Conservation (phyloP, 306 rosid species). For the Rubus parviflorus region DNA sequence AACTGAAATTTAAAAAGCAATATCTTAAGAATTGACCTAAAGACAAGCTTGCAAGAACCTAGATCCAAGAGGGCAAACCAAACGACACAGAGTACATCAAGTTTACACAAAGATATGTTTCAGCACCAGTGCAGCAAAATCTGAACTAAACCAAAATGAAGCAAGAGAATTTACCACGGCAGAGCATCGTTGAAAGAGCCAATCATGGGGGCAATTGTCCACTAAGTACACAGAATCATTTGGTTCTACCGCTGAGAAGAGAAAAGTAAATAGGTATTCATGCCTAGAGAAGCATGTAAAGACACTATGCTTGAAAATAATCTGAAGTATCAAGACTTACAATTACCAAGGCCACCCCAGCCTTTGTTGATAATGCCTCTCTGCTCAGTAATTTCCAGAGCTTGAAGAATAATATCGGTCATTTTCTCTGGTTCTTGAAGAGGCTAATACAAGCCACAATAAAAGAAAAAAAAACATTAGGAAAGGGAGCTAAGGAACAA, state of each 20-base stretch:
- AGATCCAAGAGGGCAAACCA: too few relatives aligned
- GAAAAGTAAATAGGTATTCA: background rate
- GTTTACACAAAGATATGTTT: background rate
- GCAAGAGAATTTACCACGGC: constrained; percentile 62
- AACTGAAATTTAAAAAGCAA: too few relatives aligned
- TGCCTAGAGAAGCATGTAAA: background rate
- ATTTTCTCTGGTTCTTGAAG: constrained; percentile 70
- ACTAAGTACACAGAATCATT: constrained; percentile 61
- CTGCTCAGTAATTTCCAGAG: constrained; percentile 73
- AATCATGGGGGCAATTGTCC: constrained; percentile 96
- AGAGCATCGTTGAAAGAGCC: constrained; percentile 81
- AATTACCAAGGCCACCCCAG: constrained; percentile 93
- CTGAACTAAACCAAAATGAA: constrained; percentile 6
- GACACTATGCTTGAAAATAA: background rate
- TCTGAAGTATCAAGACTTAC: constrained; percentile 50
- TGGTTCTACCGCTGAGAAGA: constrained; percentile 59
- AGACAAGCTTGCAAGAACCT: too few relatives aligned
- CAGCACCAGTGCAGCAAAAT: background rate
- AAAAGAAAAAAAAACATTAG: constrained; percentile 15
- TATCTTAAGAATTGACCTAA: too few relatives aligned
- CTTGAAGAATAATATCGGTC: constrained; percentile 71
- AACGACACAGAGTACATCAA: too few relatives aligned
- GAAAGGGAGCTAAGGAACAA: background rate
- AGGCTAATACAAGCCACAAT: constrained; percentile 54
- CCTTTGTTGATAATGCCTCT: constrained; percentile 94